phyloP scores from a whole-genome alignment of 257 asterid genomes.

The Solanum pimpinellifolium region DNA sequence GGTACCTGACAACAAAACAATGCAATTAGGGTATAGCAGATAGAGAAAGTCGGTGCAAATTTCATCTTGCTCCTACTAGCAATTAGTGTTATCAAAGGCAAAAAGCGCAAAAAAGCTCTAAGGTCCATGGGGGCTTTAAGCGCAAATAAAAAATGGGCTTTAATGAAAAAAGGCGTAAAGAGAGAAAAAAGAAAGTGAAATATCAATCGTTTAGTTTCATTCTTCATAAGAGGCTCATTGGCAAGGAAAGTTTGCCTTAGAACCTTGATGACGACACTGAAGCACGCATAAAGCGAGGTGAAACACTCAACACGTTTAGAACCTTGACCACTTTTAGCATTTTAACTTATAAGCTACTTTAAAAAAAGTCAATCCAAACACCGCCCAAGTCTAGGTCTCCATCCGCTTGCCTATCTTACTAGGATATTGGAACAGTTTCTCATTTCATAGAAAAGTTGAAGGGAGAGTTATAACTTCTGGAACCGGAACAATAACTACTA shows the following conservation, averaged over 20 bases:
- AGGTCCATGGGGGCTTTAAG: neutral
- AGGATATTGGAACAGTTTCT: neutral
- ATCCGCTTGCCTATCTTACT: neutral
- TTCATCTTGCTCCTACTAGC: neutral
- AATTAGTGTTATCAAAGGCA: neutral
- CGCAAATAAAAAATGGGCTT: neutral
- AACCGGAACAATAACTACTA: neutral
- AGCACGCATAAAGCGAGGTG: neutral
- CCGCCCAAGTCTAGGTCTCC: neutral
- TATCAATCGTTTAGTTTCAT: neutral
- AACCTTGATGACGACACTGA: neutral
- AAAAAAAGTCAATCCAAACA: neutral
- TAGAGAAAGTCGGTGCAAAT: neutral
- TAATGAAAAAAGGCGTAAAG: neutral
- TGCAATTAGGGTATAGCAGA: neutral
- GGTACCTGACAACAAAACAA: neutral
- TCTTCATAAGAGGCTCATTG: neutral
- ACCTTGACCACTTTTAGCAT: neutral
- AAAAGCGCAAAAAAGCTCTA: neutral
- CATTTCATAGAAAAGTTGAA: neutral
- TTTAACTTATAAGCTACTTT: neutral
- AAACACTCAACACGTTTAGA: neutral
- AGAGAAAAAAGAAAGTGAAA: neutral
- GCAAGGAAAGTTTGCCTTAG: neutral
- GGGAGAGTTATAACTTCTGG: neutral